A percentile compares a stretch with the other conserved stretches of the same genome.
Conservation (phyloP, 176 grass and related monocot species). For the Hyparrhenia diplandra region DNA sequence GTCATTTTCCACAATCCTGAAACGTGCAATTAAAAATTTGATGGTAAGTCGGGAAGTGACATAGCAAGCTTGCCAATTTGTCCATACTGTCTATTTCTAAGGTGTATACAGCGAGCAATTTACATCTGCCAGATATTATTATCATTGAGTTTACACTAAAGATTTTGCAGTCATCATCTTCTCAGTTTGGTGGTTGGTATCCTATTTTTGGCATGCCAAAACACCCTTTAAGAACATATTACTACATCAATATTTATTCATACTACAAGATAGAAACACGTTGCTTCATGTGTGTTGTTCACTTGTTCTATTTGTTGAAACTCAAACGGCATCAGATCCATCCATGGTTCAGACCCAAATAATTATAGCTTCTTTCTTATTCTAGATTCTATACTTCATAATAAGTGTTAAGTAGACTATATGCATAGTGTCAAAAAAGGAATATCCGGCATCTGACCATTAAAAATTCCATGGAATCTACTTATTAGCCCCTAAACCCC, state of each 20-base stretch:
- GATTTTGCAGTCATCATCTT: neutral
- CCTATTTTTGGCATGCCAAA: neutral
- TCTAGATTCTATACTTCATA: neutral
- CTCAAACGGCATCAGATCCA: neutral
- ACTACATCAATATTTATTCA: neutral
- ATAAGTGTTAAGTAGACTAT: neutral
- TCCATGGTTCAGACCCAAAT: neutral
- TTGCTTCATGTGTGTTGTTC: neutral
- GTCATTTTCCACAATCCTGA: slow-evolving; percentile 89
- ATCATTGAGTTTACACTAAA: neutral
- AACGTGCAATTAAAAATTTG: neutral
- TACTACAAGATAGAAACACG: neutral
- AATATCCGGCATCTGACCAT: neutral
- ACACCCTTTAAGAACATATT: neutral
- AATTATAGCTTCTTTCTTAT: neutral
- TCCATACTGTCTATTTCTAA: neutral
- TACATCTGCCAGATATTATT: neutral
- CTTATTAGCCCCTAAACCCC: neutral
- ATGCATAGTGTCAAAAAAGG: neutral
- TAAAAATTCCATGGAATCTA: neutral
- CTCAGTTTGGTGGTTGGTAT: neutral
- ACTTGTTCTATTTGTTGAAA: neutral
- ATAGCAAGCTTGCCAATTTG: neutral
- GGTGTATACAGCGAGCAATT: neutral
- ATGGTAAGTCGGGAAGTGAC: neutral